A percentile compares a stretch with the other conserved stretches of the same genome.
Evolutionary conservation across 169 alveolate species (phyloP).

Genomic region (Cryptosporidium felis): DNA sequence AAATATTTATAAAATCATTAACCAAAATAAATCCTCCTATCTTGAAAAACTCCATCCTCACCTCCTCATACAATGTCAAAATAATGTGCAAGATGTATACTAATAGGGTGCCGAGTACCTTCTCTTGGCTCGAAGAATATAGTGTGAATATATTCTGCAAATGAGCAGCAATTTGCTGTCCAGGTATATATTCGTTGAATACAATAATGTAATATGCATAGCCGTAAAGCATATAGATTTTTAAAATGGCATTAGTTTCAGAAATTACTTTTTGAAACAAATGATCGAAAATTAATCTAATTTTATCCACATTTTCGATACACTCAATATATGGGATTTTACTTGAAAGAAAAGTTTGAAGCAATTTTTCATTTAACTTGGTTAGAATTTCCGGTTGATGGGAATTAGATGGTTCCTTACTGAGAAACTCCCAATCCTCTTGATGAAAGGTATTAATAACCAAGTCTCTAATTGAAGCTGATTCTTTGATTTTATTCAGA

Average conservation of each 20-base stretch:
- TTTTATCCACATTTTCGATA: conserved; percentile 45
- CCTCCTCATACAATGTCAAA: conserved; percentile 22
- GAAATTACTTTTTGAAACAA: conserved; percentile 39
- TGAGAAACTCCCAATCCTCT: too few species aligned
- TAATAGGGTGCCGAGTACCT: conserved; percentile 25
- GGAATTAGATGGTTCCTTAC: too few species aligned
- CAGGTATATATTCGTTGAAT: conserved; percentile 34
- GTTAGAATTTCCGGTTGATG: too few species aligned
- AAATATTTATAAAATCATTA: not conserved
- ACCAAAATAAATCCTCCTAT: conserved; percentile 36
- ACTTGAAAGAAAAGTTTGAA: not conserved
- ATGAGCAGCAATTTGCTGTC: conserved; percentile 11
- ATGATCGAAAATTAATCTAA: not conserved
- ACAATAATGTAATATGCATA: conserved; percentile 17
- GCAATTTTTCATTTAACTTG: conserved; percentile 31
- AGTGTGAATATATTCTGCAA: conserved; percentile 9
- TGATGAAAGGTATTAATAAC: too few species aligned
- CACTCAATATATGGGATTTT: conserved; percentile 51
- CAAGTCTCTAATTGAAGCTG: too few species aligned
- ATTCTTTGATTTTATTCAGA: too few species aligned
- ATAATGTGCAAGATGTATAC: conserved; percentile 25
- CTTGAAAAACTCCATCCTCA: conserved; percentile 23
- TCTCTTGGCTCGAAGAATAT: not conserved
- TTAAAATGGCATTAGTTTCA: conserved; percentile 6
- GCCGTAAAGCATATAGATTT: conserved; percentile 42